Conservation (phyloP, 805 yeast species). For the Zygosaccharomyces bailii region DNA sequence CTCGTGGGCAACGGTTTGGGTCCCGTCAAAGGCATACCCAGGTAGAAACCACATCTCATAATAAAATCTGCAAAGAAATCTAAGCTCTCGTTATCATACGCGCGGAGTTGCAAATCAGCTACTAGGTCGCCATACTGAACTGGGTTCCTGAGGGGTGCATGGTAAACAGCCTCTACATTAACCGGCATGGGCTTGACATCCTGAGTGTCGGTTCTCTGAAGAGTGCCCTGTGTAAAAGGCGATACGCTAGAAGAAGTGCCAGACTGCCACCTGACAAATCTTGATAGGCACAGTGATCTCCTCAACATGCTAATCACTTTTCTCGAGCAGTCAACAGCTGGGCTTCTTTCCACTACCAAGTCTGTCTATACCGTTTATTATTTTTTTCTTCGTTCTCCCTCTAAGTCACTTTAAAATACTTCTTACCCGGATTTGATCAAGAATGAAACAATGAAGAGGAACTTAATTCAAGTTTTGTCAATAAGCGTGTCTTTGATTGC, state of each 20-base stretch:
- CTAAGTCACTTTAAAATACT: too few relatives aligned
- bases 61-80: constrained; percentile 82
- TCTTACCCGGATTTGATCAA: not conserved
- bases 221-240: constrained; percentile 3
- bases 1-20: constrained; percentile 65
- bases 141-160: constrained; percentile 71
- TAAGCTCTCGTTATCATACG: constrained; percentile 65
- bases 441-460: not conserved
- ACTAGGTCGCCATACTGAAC: constrained; percentile 69
- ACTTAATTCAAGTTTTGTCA: not conserved
- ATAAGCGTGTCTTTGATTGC: too few relatives aligned
- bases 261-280: constrained; percentile 18
- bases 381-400: not conserved
- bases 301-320: constrained; percentile 5
- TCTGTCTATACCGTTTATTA: too few relatives aligned
- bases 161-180: constrained; percentile 75
- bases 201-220: constrained; percentile 4
- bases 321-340: not conserved
- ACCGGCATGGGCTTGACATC: constrained; percentile 65
- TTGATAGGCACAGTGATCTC: constrained; percentile 4
- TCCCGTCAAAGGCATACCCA: constrained; percentile 82
- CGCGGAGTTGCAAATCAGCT: constrained; percentile 71
- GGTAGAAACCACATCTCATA: constrained; percentile 81
- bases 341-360: too few relatives aligned
- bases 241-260: constrained; percentile 6